Base-by-base conservation (phyloP, 306 rosid species). In the Rosa chinensis region DNA sequence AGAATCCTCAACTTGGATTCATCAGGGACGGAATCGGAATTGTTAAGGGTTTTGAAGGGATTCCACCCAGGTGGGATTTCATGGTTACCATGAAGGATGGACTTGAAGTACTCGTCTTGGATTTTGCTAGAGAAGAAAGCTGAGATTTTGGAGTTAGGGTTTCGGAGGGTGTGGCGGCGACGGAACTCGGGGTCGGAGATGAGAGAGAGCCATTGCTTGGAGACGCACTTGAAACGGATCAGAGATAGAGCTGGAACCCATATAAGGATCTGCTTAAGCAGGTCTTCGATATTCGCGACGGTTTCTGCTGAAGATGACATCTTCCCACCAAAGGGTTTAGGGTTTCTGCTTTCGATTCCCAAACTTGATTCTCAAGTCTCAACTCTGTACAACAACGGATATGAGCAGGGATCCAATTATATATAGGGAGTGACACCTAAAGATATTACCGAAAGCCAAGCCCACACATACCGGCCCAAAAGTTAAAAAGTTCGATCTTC, bases 181-280 rank as follows among this genome's bases (percentile, higher is more conserved):
- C 32, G 4, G 37, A 80, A 80, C 7, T 62, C 37, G 6, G 79
- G 66, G 44, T 42, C 44, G 55, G 84, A 80, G 52, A 84, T 77
- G 16, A 79, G 59, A 14, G 81, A 56, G 43, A 76, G 79, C 84
- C 87, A 84, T 4, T 74, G 77, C 39, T 77, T 84, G 70, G 70
- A 80, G 21, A 84, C 79, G 7, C 67, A 55, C 48, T 78, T 78
- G 76, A 82, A 84, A 12, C 18, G 55, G 39, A 72, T 20, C 28
- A 78, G 66, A 61, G 79, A 53, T 58, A 35, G 74, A 20, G 66
- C 25, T 5, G 79, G 82, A 13, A 80, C 55, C 6, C 45, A 75
- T 20, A 73, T 44, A 39, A 84, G 84, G 42, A 82, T 66, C 17
- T 75, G 28, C 8, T n/a, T 13, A 1, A 84, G 72, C 44, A 84